Base-by-base conservation (phyloP, 345 rosid genomes). In the Garcia nutans region DNA sequence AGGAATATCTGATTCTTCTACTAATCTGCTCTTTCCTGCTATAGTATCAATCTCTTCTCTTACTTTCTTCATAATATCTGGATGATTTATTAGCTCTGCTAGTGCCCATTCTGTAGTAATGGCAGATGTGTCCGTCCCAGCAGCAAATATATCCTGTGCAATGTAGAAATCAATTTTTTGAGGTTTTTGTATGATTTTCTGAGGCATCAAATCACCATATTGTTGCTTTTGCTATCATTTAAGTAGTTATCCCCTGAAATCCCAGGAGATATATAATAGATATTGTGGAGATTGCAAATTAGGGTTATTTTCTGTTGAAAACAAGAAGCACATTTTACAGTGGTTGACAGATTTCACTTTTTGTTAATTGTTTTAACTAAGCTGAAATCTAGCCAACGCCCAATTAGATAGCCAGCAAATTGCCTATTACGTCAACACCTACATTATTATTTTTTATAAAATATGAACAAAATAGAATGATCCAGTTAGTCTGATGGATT, bases 71-170 rank as follows among this genome's bases (percentile, higher is more conserved):
- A 87, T 74, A 24, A 84, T 73, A 10, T 80, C 56, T 10, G 85
- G 91, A 74, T 86, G 82, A 71, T 93, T 93, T 17, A 89, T 88
- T 63, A 89, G 84, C 83, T 93, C 96, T 3, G 93, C 79, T 56
- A 89, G 80, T 69, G 92, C 91, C 95, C 93, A 92, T 70, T 89
- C 89, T 68, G 41, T 83, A 0, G 87, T 77, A 33, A 82, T 68
- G 0, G 93, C 88, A 1, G 92, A 84, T 59, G 92, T 90, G 60
- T 89, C 93, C 0, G 92, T 92, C 77, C 93, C 97, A 8, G 84
- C 96, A 6, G 75, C 87, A 78, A 90, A 88, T 44, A 87, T 81
- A 59, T 92, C 89, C 93, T 90, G 85, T 49, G 20, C 15, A 63
- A 73, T 57, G 45, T 11, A 67, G 52, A 55, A 65, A 42, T 54